Evolutionary conservation across 1,284 basidiomycete genomes (phyloP).

Genomic region (Neonothopanus nambi): DNA sequence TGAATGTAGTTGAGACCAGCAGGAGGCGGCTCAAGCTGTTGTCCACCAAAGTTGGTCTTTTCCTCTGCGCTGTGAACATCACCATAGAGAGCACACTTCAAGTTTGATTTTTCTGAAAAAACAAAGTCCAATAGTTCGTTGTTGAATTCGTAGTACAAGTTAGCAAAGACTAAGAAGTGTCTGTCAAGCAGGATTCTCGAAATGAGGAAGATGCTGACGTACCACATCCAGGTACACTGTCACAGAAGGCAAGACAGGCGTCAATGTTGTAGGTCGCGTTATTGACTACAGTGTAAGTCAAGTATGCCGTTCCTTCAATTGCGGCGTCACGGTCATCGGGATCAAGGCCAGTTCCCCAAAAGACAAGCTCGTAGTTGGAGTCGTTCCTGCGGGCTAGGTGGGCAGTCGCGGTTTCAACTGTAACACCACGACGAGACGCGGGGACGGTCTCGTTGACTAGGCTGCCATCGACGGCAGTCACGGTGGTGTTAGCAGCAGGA

Average conservation of each 20-base stretch:
- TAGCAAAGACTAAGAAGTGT: slow-evolving; percentile 39
- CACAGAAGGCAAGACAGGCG: slow-evolving; percentile 37
- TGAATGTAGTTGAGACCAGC: slow-evolving; percentile 37
- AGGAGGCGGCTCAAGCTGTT: slow-evolving; percentile 31
- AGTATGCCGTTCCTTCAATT: slow-evolving; percentile 42
- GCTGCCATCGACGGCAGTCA: slow-evolving; percentile 43
- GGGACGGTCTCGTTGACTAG: slow-evolving; percentile 28
- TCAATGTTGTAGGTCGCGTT: slow-evolving; percentile 40
- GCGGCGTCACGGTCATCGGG: slow-evolving; percentile 37
- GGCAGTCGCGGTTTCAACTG: not conserved
- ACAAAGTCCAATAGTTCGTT: slow-evolving; percentile 39
- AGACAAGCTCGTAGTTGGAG: slow-evolving; percentile 35
- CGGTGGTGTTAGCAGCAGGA: slow-evolving; percentile 33
- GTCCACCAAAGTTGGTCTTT: slow-evolving; percentile 35
- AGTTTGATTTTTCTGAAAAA: slow-evolving; percentile 36
- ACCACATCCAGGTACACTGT: slow-evolving; percentile 36
- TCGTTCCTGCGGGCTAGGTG: slow-evolving; percentile 22
- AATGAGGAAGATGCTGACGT: slow-evolving; percentile 13
- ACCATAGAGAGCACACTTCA: slow-evolving; percentile 44
- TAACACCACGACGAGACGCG: slow-evolving; percentile 5
- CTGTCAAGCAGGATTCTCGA: not conserved
- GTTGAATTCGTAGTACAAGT: slow-evolving; percentile 46
- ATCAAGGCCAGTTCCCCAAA: slow-evolving; percentile 34
- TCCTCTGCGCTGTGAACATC: slow-evolving; percentile 35
- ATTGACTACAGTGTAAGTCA: slow-evolving; percentile 38